Evolutionary conservation across 1,139 yeast genomes (phyloP).

Genomic region (Lodderomyces elongisporus): DNA sequence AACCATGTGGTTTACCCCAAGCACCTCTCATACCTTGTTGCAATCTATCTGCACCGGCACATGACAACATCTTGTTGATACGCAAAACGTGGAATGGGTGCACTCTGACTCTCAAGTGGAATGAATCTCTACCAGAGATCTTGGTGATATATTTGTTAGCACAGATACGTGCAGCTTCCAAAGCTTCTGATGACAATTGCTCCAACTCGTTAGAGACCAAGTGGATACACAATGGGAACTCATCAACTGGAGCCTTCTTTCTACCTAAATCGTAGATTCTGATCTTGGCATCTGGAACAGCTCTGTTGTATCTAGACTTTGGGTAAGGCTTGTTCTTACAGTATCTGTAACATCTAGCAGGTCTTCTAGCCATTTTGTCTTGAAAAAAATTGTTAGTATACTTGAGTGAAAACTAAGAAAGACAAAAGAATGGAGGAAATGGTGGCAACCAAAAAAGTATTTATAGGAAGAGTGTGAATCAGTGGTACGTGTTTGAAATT

Average conservation of each 20-base stretch:
- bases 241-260: constrained; percentile 99
- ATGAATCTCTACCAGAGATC: constrained; percentile 96
- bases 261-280: constrained; percentile 99
- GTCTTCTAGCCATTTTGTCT: constrained; percentile 99
- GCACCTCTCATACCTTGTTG: constrained; percentile 99
- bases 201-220: constrained; percentile 98
- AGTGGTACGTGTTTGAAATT: no score
- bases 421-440: no score
- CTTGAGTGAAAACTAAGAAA: background rate
- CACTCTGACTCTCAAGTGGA: constrained; percentile 99
- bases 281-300: constrained; percentile 99
- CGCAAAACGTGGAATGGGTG: constrained; percentile 99
- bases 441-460: no score
- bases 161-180: constrained; percentile 99
- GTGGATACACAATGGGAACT: constrained; percentile 99
- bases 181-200: constrained; percentile 99
- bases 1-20: constrained; percentile 99
- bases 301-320: constrained; percentile 99
- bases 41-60: constrained; percentile 99
- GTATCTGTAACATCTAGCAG: constrained; percentile 99
- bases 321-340: constrained; percentile 99
- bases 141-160: constrained; percentile 99
- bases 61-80: constrained; percentile 99
- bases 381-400: constrained; percentile 26
- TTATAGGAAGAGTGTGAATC: no score